Percentiles rank a stretch among this genome's conserved stretches.
Conservation (phyloP, 192 early-diverging fungal genomes). For the Coemansia furcata region DNA sequence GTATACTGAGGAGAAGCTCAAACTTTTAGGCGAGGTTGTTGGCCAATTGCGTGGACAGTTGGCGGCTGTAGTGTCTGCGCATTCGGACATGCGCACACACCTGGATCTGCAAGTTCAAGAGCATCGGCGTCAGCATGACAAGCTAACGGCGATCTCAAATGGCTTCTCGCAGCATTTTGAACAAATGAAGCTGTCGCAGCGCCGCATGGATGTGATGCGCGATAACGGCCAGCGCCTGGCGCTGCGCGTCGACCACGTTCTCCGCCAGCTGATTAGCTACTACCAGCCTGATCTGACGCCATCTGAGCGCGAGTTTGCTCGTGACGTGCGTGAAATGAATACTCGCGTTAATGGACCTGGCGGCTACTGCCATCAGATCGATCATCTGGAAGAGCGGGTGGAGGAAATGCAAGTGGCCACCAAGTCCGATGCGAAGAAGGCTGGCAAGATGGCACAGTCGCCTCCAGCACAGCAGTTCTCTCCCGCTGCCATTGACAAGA, state of each 20-base stretch:
- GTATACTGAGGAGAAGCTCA: conserved; percentile 34
- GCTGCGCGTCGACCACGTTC: conserved; percentile 57
- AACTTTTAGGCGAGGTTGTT: conserved; percentile 41
- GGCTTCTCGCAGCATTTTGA: conserved; percentile 46
- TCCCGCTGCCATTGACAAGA: conserved; percentile 9
- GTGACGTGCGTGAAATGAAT: conserved; percentile 31
- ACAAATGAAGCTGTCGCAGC: conserved; percentile 39
- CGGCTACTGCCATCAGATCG: conserved; percentile 18
- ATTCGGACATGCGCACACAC: conserved; percentile 40
- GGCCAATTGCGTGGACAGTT: conserved; percentile 52
- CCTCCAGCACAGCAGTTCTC: conserved; percentile 6
- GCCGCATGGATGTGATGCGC: conserved; percentile 44
- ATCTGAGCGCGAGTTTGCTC: conserved; percentile 50
- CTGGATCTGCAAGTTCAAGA: conserved; percentile 47
- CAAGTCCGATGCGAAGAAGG: conserved; percentile 10
- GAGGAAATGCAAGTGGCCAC: conserved; percentile 20
- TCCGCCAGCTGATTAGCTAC: conserved; percentile 62
- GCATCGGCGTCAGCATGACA: conserved; percentile 48
- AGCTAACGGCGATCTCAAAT: conserved; percentile 36
- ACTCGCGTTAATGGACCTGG: conserved; percentile 23
- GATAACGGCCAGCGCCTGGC: conserved; percentile 42
- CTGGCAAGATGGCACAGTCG: conserved; percentile 5
- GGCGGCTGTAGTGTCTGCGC: conserved; percentile 33
- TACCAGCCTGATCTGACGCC: conserved; percentile 61
- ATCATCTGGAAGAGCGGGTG: conserved; percentile 31